phyloP scores from a whole-genome alignment of 768 basidiomycete genomes.

The Psilocybe cyanescens region DNA sequence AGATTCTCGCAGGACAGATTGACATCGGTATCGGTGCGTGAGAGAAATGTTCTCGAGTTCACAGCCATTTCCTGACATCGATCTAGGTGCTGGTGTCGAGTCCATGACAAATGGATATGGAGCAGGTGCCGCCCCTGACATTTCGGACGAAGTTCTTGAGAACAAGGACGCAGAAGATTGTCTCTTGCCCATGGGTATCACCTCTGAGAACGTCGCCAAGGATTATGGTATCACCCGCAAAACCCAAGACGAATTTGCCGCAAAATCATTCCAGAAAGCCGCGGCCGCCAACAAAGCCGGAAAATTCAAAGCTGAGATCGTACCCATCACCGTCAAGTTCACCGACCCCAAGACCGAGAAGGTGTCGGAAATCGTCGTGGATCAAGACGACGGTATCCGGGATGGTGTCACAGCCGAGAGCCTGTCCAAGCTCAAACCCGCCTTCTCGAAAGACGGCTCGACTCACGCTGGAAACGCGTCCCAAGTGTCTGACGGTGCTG shows the following conservation, averaged over 20 bases:
- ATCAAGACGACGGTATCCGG: constrained; percentile 84
- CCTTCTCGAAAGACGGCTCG: constrained; percentile 73
- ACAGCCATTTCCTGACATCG: background rate
- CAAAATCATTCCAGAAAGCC: constrained; percentile 84
- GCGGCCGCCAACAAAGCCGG: constrained; percentile 79
- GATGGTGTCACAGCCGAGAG: constrained; percentile 83
- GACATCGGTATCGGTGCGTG: constrained; percentile 84
- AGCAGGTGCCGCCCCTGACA: constrained; percentile 53
- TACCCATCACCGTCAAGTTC: constrained; percentile 74
- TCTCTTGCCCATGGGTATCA: constrained; percentile 89
- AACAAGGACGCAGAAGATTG: constrained; percentile 80
- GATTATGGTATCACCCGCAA: constrained; percentile 76
- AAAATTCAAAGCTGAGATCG: constrained; percentile 82
- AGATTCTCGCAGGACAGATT: constrained; percentile 80
- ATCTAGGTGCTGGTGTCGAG: constrained; percentile 81
- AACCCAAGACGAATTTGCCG: constrained; percentile 85
- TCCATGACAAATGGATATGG: constrained; percentile 87
- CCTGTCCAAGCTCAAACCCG: constrained; percentile 82
- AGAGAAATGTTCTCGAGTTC: background rate
- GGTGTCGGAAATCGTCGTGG: constrained; percentile 68
- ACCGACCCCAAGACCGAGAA: constrained; percentile 77
- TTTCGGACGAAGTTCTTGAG: constrained; percentile 66
- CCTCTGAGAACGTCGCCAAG: constrained; percentile 89
- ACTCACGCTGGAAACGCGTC: constrained; percentile 90
- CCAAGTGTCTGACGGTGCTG: constrained; percentile 92